These are phyloP conservation scores for Penicillium longicatenatum DNA, from an alignment of 495 filamentous ascomycete species.

Conservation along the genomic window DNA sequence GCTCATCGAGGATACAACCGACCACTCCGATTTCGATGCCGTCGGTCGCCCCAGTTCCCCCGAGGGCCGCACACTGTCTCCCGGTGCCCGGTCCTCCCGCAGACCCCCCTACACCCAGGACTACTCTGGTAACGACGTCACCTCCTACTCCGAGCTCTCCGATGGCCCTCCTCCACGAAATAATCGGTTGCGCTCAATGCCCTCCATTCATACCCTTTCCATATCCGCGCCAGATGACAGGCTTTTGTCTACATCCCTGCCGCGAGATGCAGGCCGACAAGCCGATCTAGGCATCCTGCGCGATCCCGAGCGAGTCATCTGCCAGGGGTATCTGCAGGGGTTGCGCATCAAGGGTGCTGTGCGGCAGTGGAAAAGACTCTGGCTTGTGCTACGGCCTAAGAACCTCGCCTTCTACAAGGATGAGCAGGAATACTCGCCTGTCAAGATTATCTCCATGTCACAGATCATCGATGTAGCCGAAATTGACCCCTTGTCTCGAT, in stretches of 20 bases:
- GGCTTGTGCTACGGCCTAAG: constrained; percentile 87
- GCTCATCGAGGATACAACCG: constrained; percentile 46
- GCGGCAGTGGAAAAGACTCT: constrained; percentile 90
- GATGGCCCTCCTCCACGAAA: constrained; percentile 54
- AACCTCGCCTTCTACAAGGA: constrained; percentile 92
- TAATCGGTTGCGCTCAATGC: constrained; percentile 34
- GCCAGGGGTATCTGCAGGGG: constrained; percentile 87
- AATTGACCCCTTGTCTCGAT: constrained; percentile 82
- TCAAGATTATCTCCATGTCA: constrained; percentile 77
- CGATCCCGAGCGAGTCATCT: constrained; percentile 77
- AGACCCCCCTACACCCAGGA: constrained; percentile 61
- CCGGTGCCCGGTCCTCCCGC: constrained; percentile 28
- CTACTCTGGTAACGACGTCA: constrained; percentile 85
- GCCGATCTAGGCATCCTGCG: constrained; percentile 56
- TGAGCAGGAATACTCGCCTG: constrained; percentile 85
- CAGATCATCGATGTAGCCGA: constrained; percentile 91
- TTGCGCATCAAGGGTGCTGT: constrained; percentile 85
- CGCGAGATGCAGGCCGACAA: constrained; percentile 58
- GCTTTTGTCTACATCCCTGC: constrained; percentile 26
- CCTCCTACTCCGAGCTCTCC: constrained; percentile 88
- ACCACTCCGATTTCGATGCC: constrained; percentile 43
- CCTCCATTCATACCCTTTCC: constrained; percentile 36
- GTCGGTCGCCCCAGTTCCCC: constrained; percentile 46
- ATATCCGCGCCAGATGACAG: constrained; percentile 31
- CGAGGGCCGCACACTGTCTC: constrained; percentile 39